Conservation (phyloP, 306 rosid species). For the Adenanthera pavonina region DNA sequence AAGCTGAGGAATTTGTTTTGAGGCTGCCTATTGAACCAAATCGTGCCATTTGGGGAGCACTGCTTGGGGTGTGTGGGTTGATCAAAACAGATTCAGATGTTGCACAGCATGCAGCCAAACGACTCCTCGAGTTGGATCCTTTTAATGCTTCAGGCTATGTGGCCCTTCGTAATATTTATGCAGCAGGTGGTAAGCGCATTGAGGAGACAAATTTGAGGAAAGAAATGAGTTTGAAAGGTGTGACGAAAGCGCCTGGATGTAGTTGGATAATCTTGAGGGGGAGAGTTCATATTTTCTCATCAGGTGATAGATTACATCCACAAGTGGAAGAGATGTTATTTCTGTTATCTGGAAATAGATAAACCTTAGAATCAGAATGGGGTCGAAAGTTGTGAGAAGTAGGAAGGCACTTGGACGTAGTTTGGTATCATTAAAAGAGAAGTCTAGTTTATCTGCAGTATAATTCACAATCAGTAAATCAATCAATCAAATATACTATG, state of each 20-base stretch:
- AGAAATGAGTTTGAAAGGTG: slow-evolving; percentile 73
- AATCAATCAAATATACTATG: no score
- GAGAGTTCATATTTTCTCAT: slow-evolving; percentile 51
- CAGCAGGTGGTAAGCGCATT: slow-evolving; percentile 53
- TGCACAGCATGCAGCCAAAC: slow-evolving; percentile 62
- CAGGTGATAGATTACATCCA: slow-evolving; percentile 54
- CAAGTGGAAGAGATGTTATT: slow-evolving; percentile 40
- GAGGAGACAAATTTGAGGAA: slow-evolving; percentile 65
- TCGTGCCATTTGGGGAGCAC: slow-evolving; percentile 71
- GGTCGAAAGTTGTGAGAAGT: slow-evolving; percentile 54
- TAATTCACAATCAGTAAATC: no score
- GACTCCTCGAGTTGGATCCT: slow-evolving; percentile 30
- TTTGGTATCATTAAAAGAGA: slow-evolving; percentile 62
- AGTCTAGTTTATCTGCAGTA: not conserved
- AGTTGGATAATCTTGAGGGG: slow-evolving; percentile 71
- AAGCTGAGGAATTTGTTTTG: slow-evolving; percentile 68
- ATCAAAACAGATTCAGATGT: slow-evolving; percentile 44
- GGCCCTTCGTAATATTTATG: slow-evolving; percentile 54
- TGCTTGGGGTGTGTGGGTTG: slow-evolving; percentile 64
- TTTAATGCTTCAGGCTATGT: slow-evolving; percentile 2
- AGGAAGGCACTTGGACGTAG: slow-evolving; percentile 72
- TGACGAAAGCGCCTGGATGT: slow-evolving; percentile 75
- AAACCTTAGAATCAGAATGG: slow-evolving; percentile 65
- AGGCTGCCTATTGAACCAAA: slow-evolving; percentile 66
- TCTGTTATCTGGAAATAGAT: slow-evolving; percentile 30